A percentile compares a stretch with the other conserved stretches of the same genome.
Evolutionary conservation across 1,139 yeast genomes (phyloP).

Genomic region (Suhomyces choctaworum): DNA sequence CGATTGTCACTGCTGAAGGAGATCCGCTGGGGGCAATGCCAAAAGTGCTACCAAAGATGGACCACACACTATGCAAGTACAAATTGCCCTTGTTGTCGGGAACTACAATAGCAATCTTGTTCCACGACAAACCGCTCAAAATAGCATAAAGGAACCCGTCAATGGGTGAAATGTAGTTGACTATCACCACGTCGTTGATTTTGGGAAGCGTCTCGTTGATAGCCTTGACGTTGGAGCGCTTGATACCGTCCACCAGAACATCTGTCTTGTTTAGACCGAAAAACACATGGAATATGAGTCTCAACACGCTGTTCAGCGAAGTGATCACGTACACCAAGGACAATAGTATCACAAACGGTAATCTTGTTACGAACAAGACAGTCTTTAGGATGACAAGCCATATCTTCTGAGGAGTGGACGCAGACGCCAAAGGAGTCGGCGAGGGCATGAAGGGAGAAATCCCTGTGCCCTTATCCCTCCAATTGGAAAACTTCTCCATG

Average conservation of each 20-base stretch:
- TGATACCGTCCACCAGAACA: conserved; percentile 52
- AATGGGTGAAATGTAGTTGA: conserved; percentile 57
- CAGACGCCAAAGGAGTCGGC: conserved; percentile 11
- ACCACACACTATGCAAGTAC: conserved; percentile 33
- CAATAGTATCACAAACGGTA: conserved; percentile 22
- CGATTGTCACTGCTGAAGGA: conserved; percentile 18
- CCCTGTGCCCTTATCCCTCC: conserved; percentile 83
- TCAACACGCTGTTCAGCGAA: conserved; percentile 13
- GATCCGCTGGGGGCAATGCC: conserved; percentile 10
- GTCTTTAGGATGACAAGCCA: conserved; percentile 16
- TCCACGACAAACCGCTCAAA: conserved; percentile 29
- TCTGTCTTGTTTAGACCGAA: conserved; percentile 37
- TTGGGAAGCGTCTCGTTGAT: conserved; percentile 41
- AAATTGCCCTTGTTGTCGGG: conserved; percentile 44
- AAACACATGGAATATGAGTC: conserved; percentile 15
- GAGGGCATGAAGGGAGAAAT: conserved; percentile 72
- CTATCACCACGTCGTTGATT: conserved; percentile 45
- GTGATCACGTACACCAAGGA: conserved; percentile 7
- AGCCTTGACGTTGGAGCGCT: conserved; percentile 38
- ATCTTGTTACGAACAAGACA: conserved; percentile 25
- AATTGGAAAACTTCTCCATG: conserved; percentile 75
- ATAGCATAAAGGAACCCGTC: conserved; percentile 45
- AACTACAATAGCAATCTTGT: conserved; percentile 41
- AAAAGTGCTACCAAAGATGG: conserved; percentile 39
- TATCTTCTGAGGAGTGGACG: conserved; percentile 8